These are phyloP conservation scores for Marasmius sp. DNA, from an alignment of 1,284 basidiomycete genomes.

Conservation along the genomic window DNA sequence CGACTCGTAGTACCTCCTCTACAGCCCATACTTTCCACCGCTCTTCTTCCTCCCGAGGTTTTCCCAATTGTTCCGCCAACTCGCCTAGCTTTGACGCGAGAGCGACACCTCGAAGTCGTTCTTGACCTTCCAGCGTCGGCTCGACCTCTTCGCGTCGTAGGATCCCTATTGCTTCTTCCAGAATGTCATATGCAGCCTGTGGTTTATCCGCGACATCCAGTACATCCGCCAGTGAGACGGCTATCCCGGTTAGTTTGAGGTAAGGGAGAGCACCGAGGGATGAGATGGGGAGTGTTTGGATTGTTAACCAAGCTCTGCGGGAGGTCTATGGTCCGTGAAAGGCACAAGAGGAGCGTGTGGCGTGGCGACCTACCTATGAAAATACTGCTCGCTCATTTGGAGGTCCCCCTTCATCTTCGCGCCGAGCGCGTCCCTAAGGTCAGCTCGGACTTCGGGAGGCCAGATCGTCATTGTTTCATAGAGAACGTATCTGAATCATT, in stretches of 20 bases:
- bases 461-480: constrained; percentile 63
- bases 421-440: constrained; percentile 64
- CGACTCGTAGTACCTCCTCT: constrained; percentile 52
- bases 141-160: constrained; percentile 27
- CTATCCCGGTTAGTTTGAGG: constrained; percentile 73
- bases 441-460: constrained; percentile 62
- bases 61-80: constrained; percentile 41
- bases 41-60: constrained; percentile 54
- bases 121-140: constrained; percentile 34
- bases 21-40: constrained; percentile 63
- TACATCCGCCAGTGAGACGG: constrained; percentile 60
- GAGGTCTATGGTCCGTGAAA: constrained; percentile 4
- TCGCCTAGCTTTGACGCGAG: constrained; percentile 71
- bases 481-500: constrained; percentile 52
- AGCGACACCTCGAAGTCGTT: constrained; percentile 59
- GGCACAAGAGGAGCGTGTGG: neutral
- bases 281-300: constrained; percentile 48
- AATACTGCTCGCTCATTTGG: constrained; percentile 52
- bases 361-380: constrained; percentile 46
- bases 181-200: constrained; percentile 52
- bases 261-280: constrained; percentile 52
- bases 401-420: constrained; percentile 63
- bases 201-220: constrained; percentile 48
- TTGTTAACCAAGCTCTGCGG: constrained; percentile 62
- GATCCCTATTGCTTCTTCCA: constrained; percentile 41